Conservation (phyloP, 805 yeast species). For the Myxozyma kluyveri region DNA sequence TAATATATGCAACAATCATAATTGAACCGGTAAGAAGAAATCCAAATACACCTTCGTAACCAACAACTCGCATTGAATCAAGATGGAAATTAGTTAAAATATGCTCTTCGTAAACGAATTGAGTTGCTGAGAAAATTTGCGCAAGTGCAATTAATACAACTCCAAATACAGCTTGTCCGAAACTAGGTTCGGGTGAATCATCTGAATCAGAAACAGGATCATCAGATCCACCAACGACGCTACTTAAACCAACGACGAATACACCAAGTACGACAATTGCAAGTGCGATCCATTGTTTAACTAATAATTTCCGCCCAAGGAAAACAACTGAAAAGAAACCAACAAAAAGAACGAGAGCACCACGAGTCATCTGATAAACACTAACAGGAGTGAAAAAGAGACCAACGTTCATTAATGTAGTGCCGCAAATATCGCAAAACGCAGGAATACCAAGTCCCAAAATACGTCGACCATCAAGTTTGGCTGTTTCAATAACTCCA, state of each 20-base stretch:
- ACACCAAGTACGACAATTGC: constrained; percentile 67
- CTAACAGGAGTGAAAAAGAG: constrained; percentile 72
- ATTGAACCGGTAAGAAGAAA: constrained; percentile 44
- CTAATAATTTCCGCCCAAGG: constrained; percentile 53
- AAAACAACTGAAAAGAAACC: constrained; percentile 67
- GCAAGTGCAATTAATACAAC: constrained; percentile 57
- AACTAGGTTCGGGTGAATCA: constrained; percentile 1
- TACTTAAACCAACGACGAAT: constrained; percentile 69
- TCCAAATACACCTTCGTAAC: constrained; percentile 73
- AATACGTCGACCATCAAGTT: constrained; percentile 35
- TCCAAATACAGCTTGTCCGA: constrained; percentile 46
- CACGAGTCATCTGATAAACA: constrained; percentile 82
- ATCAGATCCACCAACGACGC: constrained; percentile 41
- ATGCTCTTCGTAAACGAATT: constrained; percentile 75
- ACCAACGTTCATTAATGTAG: constrained; percentile 76
- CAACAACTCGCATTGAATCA: constrained; percentile 64
- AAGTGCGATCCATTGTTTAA: constrained; percentile 66
- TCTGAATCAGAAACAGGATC: constrained; percentile 8
- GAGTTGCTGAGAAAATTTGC: constrained; percentile 67
- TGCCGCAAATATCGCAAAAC: constrained; percentile 65
- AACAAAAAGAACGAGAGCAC: constrained; percentile 71
- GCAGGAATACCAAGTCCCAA: constrained; percentile 58
- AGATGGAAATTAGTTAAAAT: constrained; percentile 53
- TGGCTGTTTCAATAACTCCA: background rate
- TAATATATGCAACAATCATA: constrained; percentile 42